Percentiles rank a stretch among this genome's conserved stretches.
phyloP scores from a whole-genome alignment of 2,329 filamentous ascomycete species.

The Aspergillus calidoustus region DNA sequence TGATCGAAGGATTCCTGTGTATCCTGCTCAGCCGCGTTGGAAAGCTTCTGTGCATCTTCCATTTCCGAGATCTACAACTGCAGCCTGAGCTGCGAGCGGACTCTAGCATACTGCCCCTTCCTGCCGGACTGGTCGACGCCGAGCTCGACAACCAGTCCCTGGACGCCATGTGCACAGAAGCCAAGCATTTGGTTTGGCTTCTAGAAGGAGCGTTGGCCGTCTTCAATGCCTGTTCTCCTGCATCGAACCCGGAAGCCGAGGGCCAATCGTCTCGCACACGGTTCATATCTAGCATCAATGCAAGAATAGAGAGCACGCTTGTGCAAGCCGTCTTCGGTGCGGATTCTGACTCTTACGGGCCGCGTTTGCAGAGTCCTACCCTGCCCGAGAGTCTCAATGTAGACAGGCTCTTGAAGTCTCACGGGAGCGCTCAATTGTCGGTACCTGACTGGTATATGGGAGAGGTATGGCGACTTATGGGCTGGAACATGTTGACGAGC shows the following conservation, averaged over 20 bases:
- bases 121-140: constrained; percentile 35
- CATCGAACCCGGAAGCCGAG: background rate
- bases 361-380: constrained; percentile 30
- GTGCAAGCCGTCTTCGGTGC: constrained; percentile 47
- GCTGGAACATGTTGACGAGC: constrained; percentile 55
- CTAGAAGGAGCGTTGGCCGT: constrained; percentile 36
- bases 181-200: constrained; percentile 41
- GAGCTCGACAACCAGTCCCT: constrained; percentile 29
- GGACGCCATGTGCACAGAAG: constrained; percentile 36
- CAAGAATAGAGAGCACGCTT: constrained; percentile 46
- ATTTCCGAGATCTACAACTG: constrained; percentile 42
- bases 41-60: constrained; percentile 43
- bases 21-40: constrained; percentile 46
- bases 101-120: constrained; percentile 34
- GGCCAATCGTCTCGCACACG: background rate
- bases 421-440: constrained; percentile 35
- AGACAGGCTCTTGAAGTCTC: constrained; percentile 14
- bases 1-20: constrained; percentile 50
- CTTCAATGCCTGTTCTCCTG: constrained; percentile 24
- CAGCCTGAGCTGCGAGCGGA: constrained; percentile 31
- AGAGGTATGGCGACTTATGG: constrained; percentile 61
- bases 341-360: constrained; percentile 32
- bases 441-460: constrained; percentile 59
- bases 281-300: constrained; percentile 32
- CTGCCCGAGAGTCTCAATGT: constrained; percentile 26